phyloP scores from a whole-genome alignment of 495 filamentous ascomycete genomes.

The Tuber borchii region DNA sequence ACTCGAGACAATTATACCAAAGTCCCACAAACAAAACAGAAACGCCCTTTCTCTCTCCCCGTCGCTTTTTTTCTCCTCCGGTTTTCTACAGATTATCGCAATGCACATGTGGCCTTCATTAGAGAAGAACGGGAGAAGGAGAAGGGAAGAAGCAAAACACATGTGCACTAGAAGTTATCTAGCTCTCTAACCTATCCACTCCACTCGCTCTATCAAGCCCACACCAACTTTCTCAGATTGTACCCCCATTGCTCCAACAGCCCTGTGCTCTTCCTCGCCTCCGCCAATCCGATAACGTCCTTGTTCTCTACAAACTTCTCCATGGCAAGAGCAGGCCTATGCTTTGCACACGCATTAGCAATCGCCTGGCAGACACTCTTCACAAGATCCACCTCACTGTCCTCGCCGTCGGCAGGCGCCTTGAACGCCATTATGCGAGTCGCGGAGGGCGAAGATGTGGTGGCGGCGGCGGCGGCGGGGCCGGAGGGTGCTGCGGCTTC shows the following conservation, averaged over 20 bases:
- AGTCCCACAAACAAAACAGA: not conserved
- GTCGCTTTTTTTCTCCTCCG: not conserved
- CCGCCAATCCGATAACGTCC: slow-evolving; percentile 72
- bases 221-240: slow-evolving; percentile 83
- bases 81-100: not conserved
- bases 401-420: slow-evolving; percentile 27
- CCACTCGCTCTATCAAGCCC: slow-evolving; percentile 54
- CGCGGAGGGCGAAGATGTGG: slow-evolving; percentile 35
- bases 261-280: slow-evolving; percentile 82
- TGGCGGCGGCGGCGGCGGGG: not conserved
- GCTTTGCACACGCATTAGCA: slow-evolving; percentile 44
- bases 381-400: slow-evolving; percentile 11
- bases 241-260: slow-evolving; percentile 78
- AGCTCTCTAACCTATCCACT: not conserved
- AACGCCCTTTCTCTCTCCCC: not conserved
- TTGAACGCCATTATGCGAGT: slow-evolving; percentile 55
- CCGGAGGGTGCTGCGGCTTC: slow-evolving; percentile 4
- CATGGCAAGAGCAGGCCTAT: not conserved
- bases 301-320: slow-evolving; percentile 55
- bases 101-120: not conserved
- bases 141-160: not conserved
- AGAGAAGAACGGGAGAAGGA: not conserved
- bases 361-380: slow-evolving; percentile 45
- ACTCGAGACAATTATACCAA: not conserved
- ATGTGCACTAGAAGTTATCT: not conserved